Evolutionary conservation across 441 rosid genomes (phyloP), one percentile per base, ranked within the genome.

Genomic region (Francoa sonchifolia): DNA sequence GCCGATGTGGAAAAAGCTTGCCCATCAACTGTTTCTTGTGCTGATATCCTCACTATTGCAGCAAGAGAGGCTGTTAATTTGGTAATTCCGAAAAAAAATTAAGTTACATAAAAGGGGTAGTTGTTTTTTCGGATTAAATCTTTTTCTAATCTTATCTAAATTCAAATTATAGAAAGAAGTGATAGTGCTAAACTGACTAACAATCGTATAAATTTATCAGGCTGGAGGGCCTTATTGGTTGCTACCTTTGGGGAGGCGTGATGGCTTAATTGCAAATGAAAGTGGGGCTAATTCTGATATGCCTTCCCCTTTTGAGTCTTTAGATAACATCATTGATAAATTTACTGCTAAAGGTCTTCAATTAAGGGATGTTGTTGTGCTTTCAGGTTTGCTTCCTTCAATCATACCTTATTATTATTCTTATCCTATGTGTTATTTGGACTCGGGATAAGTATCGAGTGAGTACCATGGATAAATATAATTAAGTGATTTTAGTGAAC

Each of bases 341-440:
- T 76, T 80, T 17, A 62, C 66, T 31, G 23, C 77, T 3, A 80
- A 68, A 63, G 84, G 80, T 33, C 85, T 80, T 25, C 66, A 68
- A 5, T 33, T 60, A 19, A 77, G 69, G 62, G 90, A 76, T 52
- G 68, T 69, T 4, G 90, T 74, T 16, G 85, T 68, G 23, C 82
- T 80, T 33, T 80, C 90, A 54, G 87, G 82, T 72, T 39, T 16
- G 35, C 15, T 33, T 54, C 48, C 14, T 37, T 34, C 1, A n/a
- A 6, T 14, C 19, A 3, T n/a, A n/a, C n/a, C n/a, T n/a, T n/a
- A n/a, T n/a, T n/a, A n/a, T n/a, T n/a, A n/a, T n/a, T n/a, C n/a
- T n/a, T n/a, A n/a, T n/a, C n/a, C n/a, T n/a, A n/a, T n/a, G n/a
- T n/a, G n/a, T n/a, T n/a, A n/a, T n/a, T n/a, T n/a, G n/a, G n/a